These are phyloP conservation scores for Patellifolia procumbens DNA, from an alignment of 179 eudicot genomes.

Conservation along the genomic window DNA sequence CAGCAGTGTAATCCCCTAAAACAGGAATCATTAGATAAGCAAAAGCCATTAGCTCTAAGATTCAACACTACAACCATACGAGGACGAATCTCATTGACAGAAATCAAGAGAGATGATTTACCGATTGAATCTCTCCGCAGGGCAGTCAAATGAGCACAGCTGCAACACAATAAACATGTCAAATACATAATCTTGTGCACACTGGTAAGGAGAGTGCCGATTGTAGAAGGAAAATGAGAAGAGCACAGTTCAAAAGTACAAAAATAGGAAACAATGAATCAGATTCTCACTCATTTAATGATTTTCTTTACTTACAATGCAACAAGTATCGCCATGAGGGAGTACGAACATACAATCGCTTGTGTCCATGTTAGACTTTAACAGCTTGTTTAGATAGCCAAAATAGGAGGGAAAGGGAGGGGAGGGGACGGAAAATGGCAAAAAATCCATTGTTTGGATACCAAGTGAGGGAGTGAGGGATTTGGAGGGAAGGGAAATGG, in stretches of 20 bases:
- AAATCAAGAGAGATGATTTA: constrained; percentile 26
- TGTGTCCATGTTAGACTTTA: no score
- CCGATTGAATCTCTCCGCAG: constrained; percentile 97
- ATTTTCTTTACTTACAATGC: no score
- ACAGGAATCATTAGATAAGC: background rate
- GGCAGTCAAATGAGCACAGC: constrained; percentile 95
- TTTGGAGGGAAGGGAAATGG: no score
- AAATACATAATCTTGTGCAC: background rate
- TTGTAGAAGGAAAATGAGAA: no score
- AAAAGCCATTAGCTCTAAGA: background rate
- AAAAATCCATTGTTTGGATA: no score
- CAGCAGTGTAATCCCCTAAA: constrained; percentile 73
- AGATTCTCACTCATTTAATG: no score
- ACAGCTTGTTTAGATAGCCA: no score
- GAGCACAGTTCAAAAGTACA: background rate
- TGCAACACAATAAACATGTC: constrained; percentile 43
- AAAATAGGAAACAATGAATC: background rate
- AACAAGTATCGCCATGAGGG: no score
- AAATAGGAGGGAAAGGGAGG: no score
- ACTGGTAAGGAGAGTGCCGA: background rate
- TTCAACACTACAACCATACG: background rate
- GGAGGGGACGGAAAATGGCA: no score
- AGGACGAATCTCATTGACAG: background rate
- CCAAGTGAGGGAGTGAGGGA: no score
- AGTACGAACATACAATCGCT: no score